These are phyloP conservation scores for Tricholomella constricta DNA, from an alignment of 768 basidiomycete species.

Conservation along the genomic window DNA sequence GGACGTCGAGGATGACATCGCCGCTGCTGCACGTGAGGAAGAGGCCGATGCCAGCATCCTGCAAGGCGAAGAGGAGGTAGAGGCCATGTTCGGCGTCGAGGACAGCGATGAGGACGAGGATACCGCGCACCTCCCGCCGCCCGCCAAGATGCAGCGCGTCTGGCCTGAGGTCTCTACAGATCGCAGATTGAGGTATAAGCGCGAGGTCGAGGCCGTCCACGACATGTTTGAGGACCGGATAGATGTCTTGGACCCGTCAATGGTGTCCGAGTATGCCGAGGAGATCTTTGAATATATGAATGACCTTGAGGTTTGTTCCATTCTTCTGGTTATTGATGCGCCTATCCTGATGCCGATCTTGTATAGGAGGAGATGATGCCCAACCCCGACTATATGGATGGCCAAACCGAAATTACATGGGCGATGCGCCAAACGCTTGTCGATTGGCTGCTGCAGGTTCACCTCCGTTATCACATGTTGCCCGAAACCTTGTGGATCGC, in stretches of 20 bases:
- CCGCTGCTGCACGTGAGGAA: slow-evolving; percentile 30
- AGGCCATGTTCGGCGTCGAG: slow-evolving; percentile 61
- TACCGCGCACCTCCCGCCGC: slow-evolving; percentile 27
- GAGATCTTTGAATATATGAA: slow-evolving; percentile 98
- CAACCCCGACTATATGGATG: slow-evolving; percentile 89
- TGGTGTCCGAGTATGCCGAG: slow-evolving; percentile 99
- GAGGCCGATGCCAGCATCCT: slow-evolving; percentile 45
- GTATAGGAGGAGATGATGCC: slow-evolving; percentile 85
- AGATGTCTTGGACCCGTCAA: slow-evolving; percentile 79
- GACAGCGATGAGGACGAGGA: slow-evolving; percentile 46
- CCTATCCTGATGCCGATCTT: slow-evolving; percentile 19
- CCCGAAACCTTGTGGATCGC: slow-evolving; percentile 99
- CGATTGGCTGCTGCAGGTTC: slow-evolving; percentile 98
- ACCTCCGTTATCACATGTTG: slow-evolving; percentile 97
- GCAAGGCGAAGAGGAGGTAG: slow-evolving; percentile 56
- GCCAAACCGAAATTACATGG: slow-evolving; percentile 92
- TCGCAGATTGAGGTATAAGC: slow-evolving; percentile 55
- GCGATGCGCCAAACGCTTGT: slow-evolving; percentile 94
- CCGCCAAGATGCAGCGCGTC: slow-evolving; percentile 47
- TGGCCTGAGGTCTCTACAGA: slow-evolving; percentile 80
- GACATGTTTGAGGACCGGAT: slow-evolving; percentile 72
- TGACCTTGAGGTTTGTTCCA: slow-evolving; percentile 76
- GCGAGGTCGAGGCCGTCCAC: slow-evolving; percentile 67
- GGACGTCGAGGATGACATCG: slow-evolving; percentile 60
- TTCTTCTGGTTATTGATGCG: not conserved